Evolutionary conservation across 1,284 basidiomycete genomes (phyloP).

Genomic region (Ganoderma lucidum): DNA sequence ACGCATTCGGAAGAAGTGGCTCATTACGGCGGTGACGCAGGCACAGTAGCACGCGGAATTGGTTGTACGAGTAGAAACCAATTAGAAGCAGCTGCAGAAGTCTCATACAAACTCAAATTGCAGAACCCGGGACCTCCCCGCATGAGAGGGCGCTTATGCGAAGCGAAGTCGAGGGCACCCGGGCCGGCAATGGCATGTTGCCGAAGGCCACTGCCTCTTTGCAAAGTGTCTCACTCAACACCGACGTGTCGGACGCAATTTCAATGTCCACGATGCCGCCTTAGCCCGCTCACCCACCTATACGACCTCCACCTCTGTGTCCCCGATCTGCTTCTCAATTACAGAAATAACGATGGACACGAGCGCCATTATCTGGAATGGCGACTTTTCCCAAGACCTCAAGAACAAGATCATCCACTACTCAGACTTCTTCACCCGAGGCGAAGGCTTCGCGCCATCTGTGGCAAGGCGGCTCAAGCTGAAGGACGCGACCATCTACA

Average conservation of each 20-base stretch:
- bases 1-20: constrained; percentile 37
- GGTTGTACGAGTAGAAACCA: not conserved
- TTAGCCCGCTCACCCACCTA: not conserved
- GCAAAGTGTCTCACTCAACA: not conserved
- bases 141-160: not conserved
- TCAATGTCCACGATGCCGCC: not conserved
- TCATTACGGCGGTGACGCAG: not conserved
- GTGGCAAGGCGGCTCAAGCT: constrained; percentile 5
- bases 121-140: not conserved
- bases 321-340: not conserved
- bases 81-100: not conserved
- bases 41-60: not conserved
- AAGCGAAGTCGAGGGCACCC: not conserved
- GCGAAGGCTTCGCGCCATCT: constrained; percentile 12
- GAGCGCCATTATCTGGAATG: not conserved
- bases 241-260: not conserved
- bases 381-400: constrained; percentile 6
- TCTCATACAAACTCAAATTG: not conserved
- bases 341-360: constrained; percentile 1
- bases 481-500: constrained; percentile 17
- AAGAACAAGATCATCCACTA: constrained; percentile 1
- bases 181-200: not conserved
- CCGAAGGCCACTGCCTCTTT: not conserved
- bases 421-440: not conserved
- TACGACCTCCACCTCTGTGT: not conserved